phyloP scores from a whole-genome alignment of 768 basidiomycete genomes.

The Royoungia palumana region DNA sequence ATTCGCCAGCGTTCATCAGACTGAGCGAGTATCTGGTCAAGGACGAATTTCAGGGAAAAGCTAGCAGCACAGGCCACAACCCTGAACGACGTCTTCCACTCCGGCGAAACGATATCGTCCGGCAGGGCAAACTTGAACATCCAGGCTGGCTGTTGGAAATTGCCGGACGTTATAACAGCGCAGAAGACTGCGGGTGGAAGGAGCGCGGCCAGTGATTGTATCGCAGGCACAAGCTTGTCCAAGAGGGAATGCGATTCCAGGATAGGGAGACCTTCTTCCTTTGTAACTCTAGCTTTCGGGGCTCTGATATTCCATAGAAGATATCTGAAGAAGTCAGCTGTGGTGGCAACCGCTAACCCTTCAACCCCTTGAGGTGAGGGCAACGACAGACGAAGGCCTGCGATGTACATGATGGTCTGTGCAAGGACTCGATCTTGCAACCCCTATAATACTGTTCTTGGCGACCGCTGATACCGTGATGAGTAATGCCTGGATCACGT shows the following conservation, averaged over 20 bases:
- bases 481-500: slow-evolving; percentile 8
- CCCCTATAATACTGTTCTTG: slow-evolving; percentile 18
- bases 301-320: slow-evolving; percentile 9
- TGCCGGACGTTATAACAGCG: slow-evolving; percentile 24
- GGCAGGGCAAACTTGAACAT: slow-evolving; percentile 28
- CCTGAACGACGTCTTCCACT: slow-evolving; percentile 25
- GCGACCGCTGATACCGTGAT: slow-evolving; percentile 15
- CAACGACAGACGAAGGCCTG: slow-evolving; percentile 18
- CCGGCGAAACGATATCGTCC: slow-evolving; percentile 15
- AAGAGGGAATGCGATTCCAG: slow-evolving; percentile 17
- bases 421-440: slow-evolving; percentile 4
- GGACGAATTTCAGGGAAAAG: slow-evolving; percentile 15
- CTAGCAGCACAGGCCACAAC: slow-evolving; percentile 28
- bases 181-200: slow-evolving; percentile 30
- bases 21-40: slow-evolving; percentile 8
- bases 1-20: slow-evolving; percentile 31
- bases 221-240: slow-evolving; percentile 27
- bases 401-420: slow-evolving; percentile 27
- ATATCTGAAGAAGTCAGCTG: slow-evolving; percentile 23
- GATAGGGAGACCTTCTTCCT: slow-evolving; percentile 18
- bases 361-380: slow-evolving; percentile 17
- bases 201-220: slow-evolving; percentile 23
- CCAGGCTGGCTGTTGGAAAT: slow-evolving; percentile 37
- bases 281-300: not conserved
- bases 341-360: slow-evolving; percentile 24